A percentile compares a stretch with the other conserved stretches of the same genome.
Evolutionary conservation across 805 yeast species (phyloP).

Genomic region (Saccharomyces kudriavzevii): DNA sequence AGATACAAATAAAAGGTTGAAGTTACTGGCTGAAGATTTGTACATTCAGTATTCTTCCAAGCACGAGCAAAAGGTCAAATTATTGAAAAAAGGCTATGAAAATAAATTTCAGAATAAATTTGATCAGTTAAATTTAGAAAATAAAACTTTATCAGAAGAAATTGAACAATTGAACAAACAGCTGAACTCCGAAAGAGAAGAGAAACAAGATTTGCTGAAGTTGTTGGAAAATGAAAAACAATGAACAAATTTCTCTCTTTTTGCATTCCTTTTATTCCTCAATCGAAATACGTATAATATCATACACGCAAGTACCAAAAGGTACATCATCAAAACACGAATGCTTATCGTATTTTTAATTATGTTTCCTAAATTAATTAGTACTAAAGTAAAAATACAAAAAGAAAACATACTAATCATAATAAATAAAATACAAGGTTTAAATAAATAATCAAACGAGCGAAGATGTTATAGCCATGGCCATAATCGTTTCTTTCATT

Average conservation of each 20-base stretch:
- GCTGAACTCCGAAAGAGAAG: conserved; percentile 44
- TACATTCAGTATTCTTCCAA: conserved; percentile 69
- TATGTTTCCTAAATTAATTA: neutral
- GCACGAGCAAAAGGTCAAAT: conserved; percentile 63
- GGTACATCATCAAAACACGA: too few species aligned
- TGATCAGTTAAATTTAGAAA: conserved; percentile 36
- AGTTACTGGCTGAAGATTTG: conserved; percentile 58
- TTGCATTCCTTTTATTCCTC: neutral
- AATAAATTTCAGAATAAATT: conserved; percentile 42
- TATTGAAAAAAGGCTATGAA: conserved; percentile 52
- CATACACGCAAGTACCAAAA: neutral
- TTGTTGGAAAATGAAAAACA: conserved; percentile 35
- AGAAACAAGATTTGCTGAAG: conserved; percentile 48
- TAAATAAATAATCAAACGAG: neutral
- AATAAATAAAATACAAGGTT: neutral
- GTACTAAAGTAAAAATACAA: neutral
- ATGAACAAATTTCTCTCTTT: neutral
- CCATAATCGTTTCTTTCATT: neutral
- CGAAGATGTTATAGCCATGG: neutral
- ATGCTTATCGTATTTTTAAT: neutral
- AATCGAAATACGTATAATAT: neutral
- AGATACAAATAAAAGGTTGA: conserved; percentile 46
- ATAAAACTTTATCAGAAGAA: conserved; percentile 41
- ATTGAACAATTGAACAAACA: conserved; percentile 43
- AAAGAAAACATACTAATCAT: neutral